A percentile compares a stretch with the other conserved stretches of the same genome.
phyloP scores from a whole-genome alignment of 2,329 filamentous ascomycete species.

The Sclerotinia glacialis region DNA sequence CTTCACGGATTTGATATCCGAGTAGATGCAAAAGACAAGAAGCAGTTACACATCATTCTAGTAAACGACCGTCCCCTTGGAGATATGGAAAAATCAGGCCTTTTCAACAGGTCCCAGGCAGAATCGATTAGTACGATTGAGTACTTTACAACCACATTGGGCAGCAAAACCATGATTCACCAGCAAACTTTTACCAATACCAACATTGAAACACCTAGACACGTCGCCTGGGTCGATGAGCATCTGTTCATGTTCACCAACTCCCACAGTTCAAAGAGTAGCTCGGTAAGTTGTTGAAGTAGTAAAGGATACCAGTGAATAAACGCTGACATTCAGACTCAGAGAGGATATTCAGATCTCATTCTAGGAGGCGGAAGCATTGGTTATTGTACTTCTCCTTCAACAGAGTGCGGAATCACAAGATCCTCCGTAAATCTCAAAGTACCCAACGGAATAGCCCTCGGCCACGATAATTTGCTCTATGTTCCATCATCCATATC shows the following conservation, averaged over 20 bases:
- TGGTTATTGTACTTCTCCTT: conserved; percentile 34
- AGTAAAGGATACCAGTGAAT: background rate
- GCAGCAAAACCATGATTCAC: conserved; percentile 36
- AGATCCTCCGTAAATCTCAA: conserved; percentile 32
- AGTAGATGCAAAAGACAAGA: conserved; percentile 24
- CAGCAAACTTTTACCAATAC: conserved; percentile 38
- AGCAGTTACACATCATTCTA: conserved; percentile 37
- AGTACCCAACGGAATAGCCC: conserved; percentile 40
- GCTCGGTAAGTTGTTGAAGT: conserved; percentile 26
- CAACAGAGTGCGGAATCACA: conserved; percentile 34
- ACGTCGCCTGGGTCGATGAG: conserved; percentile 39
- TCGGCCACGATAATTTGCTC: conserved; percentile 38
- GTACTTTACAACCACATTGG: conserved; percentile 37
- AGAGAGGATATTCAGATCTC: conserved; percentile 29
- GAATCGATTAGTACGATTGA: conserved; percentile 40
- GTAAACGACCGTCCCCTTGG: conserved; percentile 40
- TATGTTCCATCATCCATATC: conserved; percentile 38
- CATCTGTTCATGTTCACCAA: conserved; percentile 42
- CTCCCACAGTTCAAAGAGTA: conserved; percentile 38
- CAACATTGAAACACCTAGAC: conserved; percentile 40
- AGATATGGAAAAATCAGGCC: conserved; percentile 29
- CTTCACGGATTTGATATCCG: conserved; percentile 40
- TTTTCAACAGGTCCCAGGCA: conserved; percentile 31
- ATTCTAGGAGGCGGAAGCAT: conserved; percentile 38
- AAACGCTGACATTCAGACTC: conserved; percentile 23